Percentiles rank a stretch among this genome's conserved stretches.
Evolutionary conservation across 2,329 filamentous ascomycete species (phyloP).

Genomic region (Dactylellina drechsleri): DNA sequence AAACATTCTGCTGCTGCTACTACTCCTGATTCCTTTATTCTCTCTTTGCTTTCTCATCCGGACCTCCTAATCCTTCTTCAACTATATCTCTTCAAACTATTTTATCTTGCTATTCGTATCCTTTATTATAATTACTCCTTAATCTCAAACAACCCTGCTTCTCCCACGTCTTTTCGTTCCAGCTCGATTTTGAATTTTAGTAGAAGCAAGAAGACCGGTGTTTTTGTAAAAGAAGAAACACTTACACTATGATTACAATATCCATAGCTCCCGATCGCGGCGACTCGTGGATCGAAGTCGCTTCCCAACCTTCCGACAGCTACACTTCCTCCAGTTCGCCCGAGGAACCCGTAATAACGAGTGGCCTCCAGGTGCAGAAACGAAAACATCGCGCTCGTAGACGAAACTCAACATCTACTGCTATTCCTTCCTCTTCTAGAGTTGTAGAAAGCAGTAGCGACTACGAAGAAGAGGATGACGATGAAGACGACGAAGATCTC

Average conservation of each 20-base stretch:
- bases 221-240: slow-evolving; percentile 8
- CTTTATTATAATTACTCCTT: slow-evolving; percentile 8
- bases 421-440: slow-evolving; percentile 38
- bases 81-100: slow-evolving; percentile 48
- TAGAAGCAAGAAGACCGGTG: background rate
- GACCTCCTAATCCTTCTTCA: slow-evolving; percentile 43
- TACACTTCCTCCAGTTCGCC: slow-evolving; percentile 75
- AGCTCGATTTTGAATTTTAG: background rate
- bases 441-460: slow-evolving; percentile 49
- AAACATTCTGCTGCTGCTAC: background rate
- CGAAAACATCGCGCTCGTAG: slow-evolving; percentile 40
- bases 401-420: slow-evolving; percentile 49
- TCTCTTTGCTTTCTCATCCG: slow-evolving; percentile 38
- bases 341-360: slow-evolving; percentile 79
- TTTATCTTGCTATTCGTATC: slow-evolving; percentile 48
- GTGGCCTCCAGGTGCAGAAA: slow-evolving; percentile 69
- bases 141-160: background rate
- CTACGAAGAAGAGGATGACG: slow-evolving; percentile 39
- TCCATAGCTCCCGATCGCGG: slow-evolving; percentile 52
- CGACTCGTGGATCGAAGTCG: slow-evolving; percentile 96
- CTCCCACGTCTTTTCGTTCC: slow-evolving; percentile 3
- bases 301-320: slow-evolving; percentile 79
- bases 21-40: slow-evolving; percentile 2
- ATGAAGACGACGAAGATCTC: slow-evolving; percentile 47
- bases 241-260: slow-evolving; percentile 51